Percentiles rank a stretch among this genome's conserved stretches.
phyloP scores from a whole-genome alignment of 192 early-diverging fungal species.

The Coemansia erecta region DNA sequence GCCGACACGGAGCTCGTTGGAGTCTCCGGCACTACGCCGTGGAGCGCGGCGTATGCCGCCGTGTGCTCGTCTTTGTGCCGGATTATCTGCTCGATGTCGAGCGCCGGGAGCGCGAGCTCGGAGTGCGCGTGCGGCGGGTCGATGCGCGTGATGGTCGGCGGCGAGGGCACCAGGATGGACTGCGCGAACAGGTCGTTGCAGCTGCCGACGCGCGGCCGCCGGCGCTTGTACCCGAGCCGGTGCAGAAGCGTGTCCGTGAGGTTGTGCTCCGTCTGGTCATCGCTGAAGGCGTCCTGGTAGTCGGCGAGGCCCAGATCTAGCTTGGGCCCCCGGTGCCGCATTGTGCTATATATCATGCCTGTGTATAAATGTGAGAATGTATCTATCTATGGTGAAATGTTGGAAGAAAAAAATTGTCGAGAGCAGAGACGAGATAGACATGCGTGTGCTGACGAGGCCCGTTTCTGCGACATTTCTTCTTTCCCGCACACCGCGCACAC shows the following conservation, averaged over 20 bases:
- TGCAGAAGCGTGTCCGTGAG: slow-evolving; percentile 9
- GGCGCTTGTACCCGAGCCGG: slow-evolving; percentile 5
- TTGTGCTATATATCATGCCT: slow-evolving; percentile 4
- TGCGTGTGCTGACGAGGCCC: too few relatives aligned
- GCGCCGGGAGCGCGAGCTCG: slow-evolving; percentile 15
- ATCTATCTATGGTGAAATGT: neutral
- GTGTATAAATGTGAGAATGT: too few relatives aligned
- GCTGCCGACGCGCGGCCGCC: slow-evolving; percentile 2
- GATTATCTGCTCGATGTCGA: slow-evolving; percentile 38
- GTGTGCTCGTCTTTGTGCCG: slow-evolving; percentile 34
- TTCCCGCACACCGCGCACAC: too few relatives aligned
- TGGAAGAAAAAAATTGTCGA: too few relatives aligned
- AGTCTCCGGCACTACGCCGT: too few relatives aligned
- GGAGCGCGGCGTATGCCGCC: too few relatives aligned
- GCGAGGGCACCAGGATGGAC: neutral
- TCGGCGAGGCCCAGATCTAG: neutral
- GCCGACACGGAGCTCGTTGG: neutral
- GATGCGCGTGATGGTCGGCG: slow-evolving; percentile 23
- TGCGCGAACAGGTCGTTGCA: neutral
- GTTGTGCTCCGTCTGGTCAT: neutral
- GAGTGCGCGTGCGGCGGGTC: slow-evolving; percentile 16
- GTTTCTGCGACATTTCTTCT: too few relatives aligned
- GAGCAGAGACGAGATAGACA: too few relatives aligned
- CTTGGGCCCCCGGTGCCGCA: slow-evolving; percentile 1
- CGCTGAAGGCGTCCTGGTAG: too few relatives aligned